Conservation (phyloP, 495 filamentous ascomycete genomes). For the Neurospora africana region DNA sequence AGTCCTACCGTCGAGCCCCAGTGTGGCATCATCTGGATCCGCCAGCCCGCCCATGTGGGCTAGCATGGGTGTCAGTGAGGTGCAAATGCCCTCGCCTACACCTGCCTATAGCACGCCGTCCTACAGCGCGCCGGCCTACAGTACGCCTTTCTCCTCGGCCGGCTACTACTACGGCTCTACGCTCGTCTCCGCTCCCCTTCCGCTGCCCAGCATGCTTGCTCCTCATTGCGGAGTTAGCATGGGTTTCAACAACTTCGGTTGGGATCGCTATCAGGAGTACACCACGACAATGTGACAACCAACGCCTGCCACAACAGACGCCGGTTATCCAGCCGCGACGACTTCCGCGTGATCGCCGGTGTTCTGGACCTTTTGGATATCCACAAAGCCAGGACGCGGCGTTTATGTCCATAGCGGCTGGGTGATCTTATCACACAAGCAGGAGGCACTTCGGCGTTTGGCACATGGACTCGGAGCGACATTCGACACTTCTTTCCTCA, state of each 20-base stretch:
- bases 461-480: conserved; percentile 31
- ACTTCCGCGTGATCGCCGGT: conserved; percentile 20
- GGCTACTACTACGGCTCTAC: conserved; percentile 51
- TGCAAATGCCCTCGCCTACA: conserved; percentile 58
- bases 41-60: conserved; percentile 64
- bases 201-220: conserved; percentile 82
- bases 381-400: conserved; percentile 12
- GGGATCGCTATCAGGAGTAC: conserved; percentile 60
- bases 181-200: conserved; percentile 58
- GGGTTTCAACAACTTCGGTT: conserved; percentile 68
- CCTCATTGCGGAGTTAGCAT: conserved; percentile 70
- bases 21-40: conserved; percentile 61
- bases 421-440: conserved; percentile 12
- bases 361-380: conserved; percentile 1
- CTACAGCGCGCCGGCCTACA: conserved; percentile 35
- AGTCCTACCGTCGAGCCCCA: conserved; percentile 79
- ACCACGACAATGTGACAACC: conserved; percentile 55
- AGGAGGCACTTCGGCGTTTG: conserved; percentile 29
- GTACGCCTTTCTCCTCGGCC: conserved; percentile 64
- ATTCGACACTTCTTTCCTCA: conserved; percentile 19
- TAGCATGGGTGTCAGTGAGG: conserved; percentile 60
- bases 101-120: conserved; percentile 34
- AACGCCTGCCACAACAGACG: conserved; percentile 25
- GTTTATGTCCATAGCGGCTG: neutral
- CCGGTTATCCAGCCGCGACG: conserved; percentile 30